Conservation (phyloP, 2,329 filamentous ascomycete species). For the Dryadomyces quercivorus region DNA sequence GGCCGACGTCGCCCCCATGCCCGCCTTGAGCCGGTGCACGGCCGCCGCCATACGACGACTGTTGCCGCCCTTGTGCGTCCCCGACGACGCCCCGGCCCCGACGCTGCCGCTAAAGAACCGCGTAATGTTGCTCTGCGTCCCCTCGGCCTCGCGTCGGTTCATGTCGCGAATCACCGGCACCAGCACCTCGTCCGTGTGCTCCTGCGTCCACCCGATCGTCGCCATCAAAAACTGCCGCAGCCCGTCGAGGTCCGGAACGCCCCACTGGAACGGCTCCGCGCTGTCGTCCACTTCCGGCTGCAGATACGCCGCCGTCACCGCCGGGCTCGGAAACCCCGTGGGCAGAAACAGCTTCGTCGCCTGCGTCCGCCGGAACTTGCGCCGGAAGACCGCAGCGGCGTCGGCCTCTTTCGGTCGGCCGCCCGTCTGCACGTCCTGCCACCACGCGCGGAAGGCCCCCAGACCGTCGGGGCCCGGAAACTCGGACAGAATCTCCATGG, state of each 20-base stretch:
- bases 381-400: slow-evolving; percentile 53
- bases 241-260: slow-evolving; percentile 82
- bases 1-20: slow-evolving; percentile 11
- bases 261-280: slow-evolving; percentile 81
- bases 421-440: slow-evolving; percentile 60
- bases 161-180: slow-evolving; percentile 93
- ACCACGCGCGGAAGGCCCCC: slow-evolving; percentile 76
- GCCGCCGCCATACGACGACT: slow-evolving; percentile 20
- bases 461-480: slow-evolving; percentile 56
- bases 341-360: slow-evolving; percentile 79
- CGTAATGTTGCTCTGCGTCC: slow-evolving; percentile 95
- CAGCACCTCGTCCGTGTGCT: slow-evolving; percentile 88
- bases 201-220: slow-evolving; percentile 85
- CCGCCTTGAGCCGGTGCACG: slow-evolving; percentile 19
- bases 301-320: slow-evolving; percentile 74
- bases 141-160: slow-evolving; percentile 77
- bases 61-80: slow-evolving; percentile 11
- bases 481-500: slow-evolving; percentile 85
- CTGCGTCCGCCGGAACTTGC: slow-evolving; percentile 74
- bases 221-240: slow-evolving; percentile 75
- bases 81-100: slow-evolving; percentile 13
- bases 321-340: slow-evolving; percentile 60
- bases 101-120: slow-evolving; percentile 70
- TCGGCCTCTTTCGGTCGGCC: slow-evolving; percentile 54
- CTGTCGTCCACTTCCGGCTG: slow-evolving; percentile 74